Conservation (phyloP, 73 alveolate genomes). For the Paramecium tetraurelia region DNA sequence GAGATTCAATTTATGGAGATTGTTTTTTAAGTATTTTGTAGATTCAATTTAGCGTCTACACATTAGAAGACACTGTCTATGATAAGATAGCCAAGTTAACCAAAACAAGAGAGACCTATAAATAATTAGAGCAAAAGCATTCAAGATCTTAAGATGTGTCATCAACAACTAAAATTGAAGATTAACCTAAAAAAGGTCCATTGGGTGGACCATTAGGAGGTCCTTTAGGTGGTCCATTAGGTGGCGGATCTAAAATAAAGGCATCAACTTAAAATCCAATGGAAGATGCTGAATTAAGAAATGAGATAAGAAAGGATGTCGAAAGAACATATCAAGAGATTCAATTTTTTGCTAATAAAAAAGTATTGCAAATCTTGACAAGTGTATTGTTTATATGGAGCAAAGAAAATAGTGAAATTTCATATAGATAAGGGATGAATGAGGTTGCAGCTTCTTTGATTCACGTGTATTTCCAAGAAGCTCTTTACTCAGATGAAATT, state of each 20-base stretch:
- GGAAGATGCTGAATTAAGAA: constrained; percentile 49
- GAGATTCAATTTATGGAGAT: constrained; percentile 48
- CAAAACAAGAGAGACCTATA: not conserved
- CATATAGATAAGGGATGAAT: constrained; percentile 63
- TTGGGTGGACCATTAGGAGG: constrained; percentile 52
- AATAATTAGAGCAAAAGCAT: not conserved
- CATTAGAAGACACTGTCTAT: not conserved
- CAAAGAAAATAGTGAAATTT: constrained; percentile 58
- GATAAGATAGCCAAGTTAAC: constrained; percentile 3
- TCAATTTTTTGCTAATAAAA: constrained; percentile 45
- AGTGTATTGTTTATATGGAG: constrained; percentile 51
- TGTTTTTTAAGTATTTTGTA: not conserved
- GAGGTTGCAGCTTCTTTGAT: constrained; percentile 63
- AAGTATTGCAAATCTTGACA: constrained; percentile 5
- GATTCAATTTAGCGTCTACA: not conserved
- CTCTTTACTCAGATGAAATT: constrained; percentile 10
- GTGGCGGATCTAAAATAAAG: not conserved
- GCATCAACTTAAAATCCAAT: not conserved
- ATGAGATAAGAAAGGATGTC: constrained; percentile 58
- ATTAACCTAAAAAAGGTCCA: not conserved
- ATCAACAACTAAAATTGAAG: not conserved
- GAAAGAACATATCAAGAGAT: constrained; percentile 61
- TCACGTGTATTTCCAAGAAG: constrained; percentile 50
- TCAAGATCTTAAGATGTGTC: not conserved
- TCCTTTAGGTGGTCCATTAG: constrained; percentile 49